Evolutionary conservation across 73 alveolate genomes (phyloP).

Genomic region (Paramecium tetraurelia): DNA sequence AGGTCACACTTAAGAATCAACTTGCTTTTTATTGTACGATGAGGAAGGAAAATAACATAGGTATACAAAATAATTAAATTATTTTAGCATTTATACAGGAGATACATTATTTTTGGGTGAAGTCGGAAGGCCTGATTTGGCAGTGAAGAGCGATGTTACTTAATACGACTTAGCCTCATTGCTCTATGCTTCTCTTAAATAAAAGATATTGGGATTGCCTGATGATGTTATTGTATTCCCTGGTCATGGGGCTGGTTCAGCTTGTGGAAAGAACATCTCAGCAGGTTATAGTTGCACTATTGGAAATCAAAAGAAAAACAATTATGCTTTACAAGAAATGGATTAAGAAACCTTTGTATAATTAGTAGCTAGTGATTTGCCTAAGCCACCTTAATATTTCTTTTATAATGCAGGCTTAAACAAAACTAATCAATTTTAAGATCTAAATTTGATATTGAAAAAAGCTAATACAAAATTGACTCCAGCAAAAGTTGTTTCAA

Average conservation of each 20-base stretch:
- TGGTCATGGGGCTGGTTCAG: slow-evolving; percentile 83
- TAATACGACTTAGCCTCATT: slow-evolving; percentile 43
- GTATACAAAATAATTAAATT: slow-evolving; percentile 1
- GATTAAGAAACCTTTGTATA: slow-evolving; percentile 26
- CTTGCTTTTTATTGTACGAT: slow-evolving; percentile 67
- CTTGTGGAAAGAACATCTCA: slow-evolving; percentile 64
- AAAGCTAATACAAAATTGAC: neutral
- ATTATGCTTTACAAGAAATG: slow-evolving; percentile 61
- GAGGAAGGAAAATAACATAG: slow-evolving; percentile 39
- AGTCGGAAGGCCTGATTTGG: slow-evolving; percentile 84
- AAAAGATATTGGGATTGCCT: slow-evolving; percentile 66
- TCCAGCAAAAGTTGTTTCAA: neutral
- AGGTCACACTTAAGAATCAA: slow-evolving; percentile 75
- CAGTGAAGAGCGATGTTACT: slow-evolving; percentile 66
- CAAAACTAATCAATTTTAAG: slow-evolving; percentile 39
- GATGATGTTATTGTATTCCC: slow-evolving; percentile 75
- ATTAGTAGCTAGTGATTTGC: slow-evolving; percentile 54
- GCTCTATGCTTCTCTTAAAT: slow-evolving; percentile 61
- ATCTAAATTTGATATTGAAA: neutral
- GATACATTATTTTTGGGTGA: slow-evolving; percentile 79
- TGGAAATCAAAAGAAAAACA: slow-evolving; percentile 55
- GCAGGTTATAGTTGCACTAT: slow-evolving; percentile 55
- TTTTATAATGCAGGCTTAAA: slow-evolving; percentile 63
- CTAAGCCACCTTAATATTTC: slow-evolving; percentile 64
- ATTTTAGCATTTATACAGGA: slow-evolving; percentile 74